Evolutionary conservation across 805 yeast species (phyloP).

Genomic region (Hanseniaspora lindneri): DNA sequence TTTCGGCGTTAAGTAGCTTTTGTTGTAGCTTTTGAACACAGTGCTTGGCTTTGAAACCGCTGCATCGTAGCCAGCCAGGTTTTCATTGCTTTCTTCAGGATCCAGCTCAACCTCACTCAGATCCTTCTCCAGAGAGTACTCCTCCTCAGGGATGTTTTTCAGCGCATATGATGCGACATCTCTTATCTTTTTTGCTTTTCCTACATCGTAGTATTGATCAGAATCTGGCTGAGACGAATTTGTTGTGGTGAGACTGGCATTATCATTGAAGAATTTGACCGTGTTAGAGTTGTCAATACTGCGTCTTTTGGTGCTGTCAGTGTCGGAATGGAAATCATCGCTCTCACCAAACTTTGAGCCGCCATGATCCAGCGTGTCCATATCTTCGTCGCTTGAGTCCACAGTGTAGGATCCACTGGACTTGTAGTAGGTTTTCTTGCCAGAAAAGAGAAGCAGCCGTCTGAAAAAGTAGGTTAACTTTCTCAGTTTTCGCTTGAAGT

Average conservation of each 20-base stretch:
- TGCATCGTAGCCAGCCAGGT: background rate
- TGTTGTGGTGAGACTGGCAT: constrained; percentile 3
- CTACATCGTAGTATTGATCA: background rate
- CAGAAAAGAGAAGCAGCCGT: background rate
- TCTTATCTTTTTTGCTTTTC: no score
- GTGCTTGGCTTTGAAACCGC: constrained; percentile 2
- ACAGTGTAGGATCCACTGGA: background rate
- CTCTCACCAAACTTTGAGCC: no score
- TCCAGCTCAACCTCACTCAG: background rate
- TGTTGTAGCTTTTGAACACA: constrained; percentile 2
- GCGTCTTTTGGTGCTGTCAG: no score
- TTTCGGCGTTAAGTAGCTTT: background rate
- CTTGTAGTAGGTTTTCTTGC: background rate
- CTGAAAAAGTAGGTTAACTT: constrained; percentile 8
- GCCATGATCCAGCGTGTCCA: no score
- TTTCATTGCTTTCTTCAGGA: background rate
- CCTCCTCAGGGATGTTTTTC: background rate
- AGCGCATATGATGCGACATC: background rate
- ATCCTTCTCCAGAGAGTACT: background rate
- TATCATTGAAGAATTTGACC: background rate
- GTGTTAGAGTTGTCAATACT: background rate
- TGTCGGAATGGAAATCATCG: background rate
- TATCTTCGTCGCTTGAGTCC: constrained; percentile 6
- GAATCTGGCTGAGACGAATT: background rate
- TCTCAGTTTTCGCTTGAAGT: constrained; percentile 15